These are phyloP conservation scores for Phialemonium atrogriseum DNA, from an alignment of 2,329 filamentous ascomycete species.

Conservation along the genomic window DNA sequence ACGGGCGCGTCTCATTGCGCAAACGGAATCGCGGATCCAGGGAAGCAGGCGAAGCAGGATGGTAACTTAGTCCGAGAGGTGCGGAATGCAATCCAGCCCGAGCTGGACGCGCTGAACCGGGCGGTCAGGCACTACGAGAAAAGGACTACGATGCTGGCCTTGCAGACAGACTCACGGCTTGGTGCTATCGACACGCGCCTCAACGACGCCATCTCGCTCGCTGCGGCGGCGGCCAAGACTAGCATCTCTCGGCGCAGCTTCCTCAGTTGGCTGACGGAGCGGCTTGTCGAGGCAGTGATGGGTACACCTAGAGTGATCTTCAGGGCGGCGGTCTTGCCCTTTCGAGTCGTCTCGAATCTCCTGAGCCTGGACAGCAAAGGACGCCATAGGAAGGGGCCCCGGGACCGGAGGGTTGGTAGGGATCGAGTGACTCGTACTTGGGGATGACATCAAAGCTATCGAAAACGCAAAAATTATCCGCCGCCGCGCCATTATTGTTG, in stretches of 20 bases:
- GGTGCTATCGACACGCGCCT: slow-evolving; percentile 62
- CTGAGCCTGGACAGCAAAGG: slow-evolving; percentile 19
- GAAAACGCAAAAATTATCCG: slow-evolving; percentile 6
- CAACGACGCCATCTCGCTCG: slow-evolving; percentile 72
- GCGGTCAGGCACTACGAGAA: slow-evolving; percentile 90
- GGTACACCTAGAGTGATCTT: slow-evolving; percentile 33
- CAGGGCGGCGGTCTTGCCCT: slow-evolving; percentile 32
- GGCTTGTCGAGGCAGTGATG: slow-evolving; percentile 22
- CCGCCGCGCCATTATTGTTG: too few relatives aligned
- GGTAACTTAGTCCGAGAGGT: slow-evolving; percentile 46
- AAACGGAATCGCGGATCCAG: slow-evolving; percentile 22
- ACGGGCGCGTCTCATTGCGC: slow-evolving; percentile 14
- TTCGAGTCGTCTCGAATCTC: slow-evolving; percentile 27
- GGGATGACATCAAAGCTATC: slow-evolving; percentile 10
- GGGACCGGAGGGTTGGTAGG: slow-evolving; percentile 13
- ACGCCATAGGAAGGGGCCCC: slow-evolving; percentile 17
- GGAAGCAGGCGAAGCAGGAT: slow-evolving; percentile 29
- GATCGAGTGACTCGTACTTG: slow-evolving; percentile 4
- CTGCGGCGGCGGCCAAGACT: slow-evolving; percentile 60
- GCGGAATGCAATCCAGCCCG: slow-evolving; percentile 61
- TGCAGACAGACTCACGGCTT: slow-evolving; percentile 70
- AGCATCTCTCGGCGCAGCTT: slow-evolving; percentile 24
- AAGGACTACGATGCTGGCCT: slow-evolving; percentile 64
- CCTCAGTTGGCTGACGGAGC: slow-evolving; percentile 28
- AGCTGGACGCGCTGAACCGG: slow-evolving; percentile 80